These are phyloP conservation scores for Xerocomellus amylosporus DNA, from an alignment of 768 basidiomycete species.

Conservation along the genomic window DNA sequence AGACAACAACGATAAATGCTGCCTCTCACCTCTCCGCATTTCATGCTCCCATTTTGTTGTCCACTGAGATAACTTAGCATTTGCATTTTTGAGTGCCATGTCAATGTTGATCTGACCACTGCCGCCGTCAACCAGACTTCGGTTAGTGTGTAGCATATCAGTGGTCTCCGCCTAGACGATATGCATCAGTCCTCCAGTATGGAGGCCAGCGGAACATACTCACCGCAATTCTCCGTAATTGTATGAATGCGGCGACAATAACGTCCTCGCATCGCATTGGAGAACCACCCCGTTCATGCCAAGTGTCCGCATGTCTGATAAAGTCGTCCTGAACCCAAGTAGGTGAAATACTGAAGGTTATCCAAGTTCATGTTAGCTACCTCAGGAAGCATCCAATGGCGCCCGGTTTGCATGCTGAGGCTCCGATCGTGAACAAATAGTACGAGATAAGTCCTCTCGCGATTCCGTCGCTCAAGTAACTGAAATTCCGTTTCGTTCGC, in stretches of 20 bases:
- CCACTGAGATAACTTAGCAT: conserved; percentile 71
- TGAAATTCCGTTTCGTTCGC: conserved; percentile 63
- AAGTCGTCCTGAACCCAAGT: conserved; percentile 54
- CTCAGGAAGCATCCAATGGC: conserved; percentile 87
- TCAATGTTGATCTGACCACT: conserved; percentile 72
- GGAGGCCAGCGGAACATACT: conserved; percentile 26
- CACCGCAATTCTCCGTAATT: conserved; percentile 77
- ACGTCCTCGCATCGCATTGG: conserved; percentile 74
- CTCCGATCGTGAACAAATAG: conserved; percentile 85
- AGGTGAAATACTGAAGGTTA: conserved; percentile 11
- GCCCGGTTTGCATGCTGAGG: conserved; percentile 81
- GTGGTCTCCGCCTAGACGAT: conserved; percentile 67
- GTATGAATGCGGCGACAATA: conserved; percentile 72
- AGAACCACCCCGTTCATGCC: conserved; percentile 62
- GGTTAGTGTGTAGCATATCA: conserved; percentile 62
- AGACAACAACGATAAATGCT: not conserved
- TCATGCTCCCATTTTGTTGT: conserved; percentile 67
- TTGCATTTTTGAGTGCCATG: conserved; percentile 66
- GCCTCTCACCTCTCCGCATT: conserved; percentile 60
- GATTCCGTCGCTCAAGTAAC: conserved; percentile 72
- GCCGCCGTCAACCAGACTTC: conserved; percentile 39
- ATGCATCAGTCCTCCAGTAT: not conserved
- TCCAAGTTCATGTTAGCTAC: conserved; percentile 22
- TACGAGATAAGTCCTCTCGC: conserved; percentile 84
- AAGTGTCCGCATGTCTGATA: conserved; percentile 61